phyloP scores from a whole-genome alignment of 805 yeast genomes.

The Yarrowia keelungensis region DNA sequence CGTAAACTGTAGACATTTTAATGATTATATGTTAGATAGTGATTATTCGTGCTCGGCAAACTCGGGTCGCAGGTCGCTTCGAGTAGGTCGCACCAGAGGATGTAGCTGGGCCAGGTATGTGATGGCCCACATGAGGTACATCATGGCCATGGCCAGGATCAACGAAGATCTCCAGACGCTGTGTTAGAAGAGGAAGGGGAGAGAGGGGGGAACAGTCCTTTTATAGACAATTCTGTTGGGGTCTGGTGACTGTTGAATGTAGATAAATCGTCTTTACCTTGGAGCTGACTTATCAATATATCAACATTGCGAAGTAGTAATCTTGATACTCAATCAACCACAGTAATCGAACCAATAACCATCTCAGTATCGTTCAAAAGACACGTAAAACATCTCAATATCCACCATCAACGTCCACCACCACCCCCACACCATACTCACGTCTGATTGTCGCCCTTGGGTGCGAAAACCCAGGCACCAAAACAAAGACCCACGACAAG shows the following conservation, averaged over 20 bases:
- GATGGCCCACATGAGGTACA: conserved; percentile 90
- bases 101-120: conserved; percentile 85
- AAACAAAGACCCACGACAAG: conserved; percentile 64
- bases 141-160: conserved; percentile 73
- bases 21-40: conserved; percentile 11
- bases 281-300: no score
- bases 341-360: no score
- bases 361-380: no score
- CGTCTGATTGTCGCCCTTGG: conserved; percentile 74
- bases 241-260: no score
- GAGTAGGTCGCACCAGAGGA: conserved; percentile 88
- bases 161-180: conserved; percentile 73
- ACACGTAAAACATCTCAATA: no score
- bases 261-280: no score
- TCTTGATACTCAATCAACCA: no score
- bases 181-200: background rate
- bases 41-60: conserved; percentile 51
- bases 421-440: conserved; percentile 49
- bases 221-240: no score
- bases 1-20: conserved; percentile 37
- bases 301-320: no score
- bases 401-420: no score
- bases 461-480: conserved; percentile 85
- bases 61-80: conserved; percentile 90
- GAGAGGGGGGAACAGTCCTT: no score